phyloP scores from a whole-genome alignment of 805 yeast species.

The Phaffomyces opuntiae region DNA sequence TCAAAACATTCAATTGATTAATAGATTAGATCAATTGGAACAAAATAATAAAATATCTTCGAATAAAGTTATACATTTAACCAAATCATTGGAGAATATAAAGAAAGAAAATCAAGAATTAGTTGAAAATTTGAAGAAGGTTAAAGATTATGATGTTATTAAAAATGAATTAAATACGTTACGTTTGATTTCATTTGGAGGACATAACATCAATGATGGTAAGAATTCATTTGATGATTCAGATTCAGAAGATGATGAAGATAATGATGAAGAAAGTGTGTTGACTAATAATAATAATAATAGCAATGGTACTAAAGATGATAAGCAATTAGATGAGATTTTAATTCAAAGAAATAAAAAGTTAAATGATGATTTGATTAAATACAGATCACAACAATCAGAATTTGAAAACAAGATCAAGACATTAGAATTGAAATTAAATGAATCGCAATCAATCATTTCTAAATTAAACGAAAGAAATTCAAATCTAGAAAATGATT shows the following conservation, averaged over 20 bases:
- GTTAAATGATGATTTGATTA: conserved; percentile 63
- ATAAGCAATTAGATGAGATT: conserved; percentile 43
- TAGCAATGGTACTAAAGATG: conserved; percentile 2
- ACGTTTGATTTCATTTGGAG: conserved; percentile 75
- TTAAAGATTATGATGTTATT: conserved; percentile 72
- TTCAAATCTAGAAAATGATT: conserved; percentile 64
- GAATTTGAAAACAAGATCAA: conserved; percentile 35
- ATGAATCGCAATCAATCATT: conserved; percentile 30
- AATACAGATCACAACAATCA: conserved; percentile 52
- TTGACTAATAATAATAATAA: conserved; percentile 15
- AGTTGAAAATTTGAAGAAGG: conserved; percentile 40
- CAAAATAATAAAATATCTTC: conserved; percentile 14
- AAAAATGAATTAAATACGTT: conserved; percentile 69
- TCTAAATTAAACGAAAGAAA: conserved; percentile 40
- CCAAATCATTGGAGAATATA: conserved; percentile 30
- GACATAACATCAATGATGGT: conserved; percentile 32
- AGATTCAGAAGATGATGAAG: conserved; percentile 22
- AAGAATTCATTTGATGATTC: conserved; percentile 2
- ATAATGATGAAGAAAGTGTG: conserved; percentile 22
- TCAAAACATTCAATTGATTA: conserved; percentile 58
- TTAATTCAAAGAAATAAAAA: conserved; percentile 66
- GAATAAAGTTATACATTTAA: conserved; percentile 11
- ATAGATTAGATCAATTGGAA: conserved; percentile 48
- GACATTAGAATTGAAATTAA: conserved; percentile 32
- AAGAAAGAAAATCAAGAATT: conserved; percentile 43